phyloP scores from a whole-genome alignment of 225 moss, liverwort and hornwort genomes.

The Pseudoscleropodium purum region DNA sequence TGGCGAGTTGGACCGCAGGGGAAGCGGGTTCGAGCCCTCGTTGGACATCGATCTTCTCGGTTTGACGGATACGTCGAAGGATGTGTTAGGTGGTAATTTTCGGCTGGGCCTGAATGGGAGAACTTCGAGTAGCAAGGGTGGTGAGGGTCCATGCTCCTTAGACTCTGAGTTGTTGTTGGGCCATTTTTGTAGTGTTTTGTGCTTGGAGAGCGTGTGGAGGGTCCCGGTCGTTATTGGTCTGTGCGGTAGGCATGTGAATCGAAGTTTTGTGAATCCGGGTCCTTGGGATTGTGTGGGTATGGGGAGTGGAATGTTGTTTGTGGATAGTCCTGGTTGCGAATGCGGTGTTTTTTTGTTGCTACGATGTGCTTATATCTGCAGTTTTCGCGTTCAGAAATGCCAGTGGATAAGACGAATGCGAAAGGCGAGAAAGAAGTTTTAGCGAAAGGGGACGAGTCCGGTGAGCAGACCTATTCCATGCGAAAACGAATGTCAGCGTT shows the following conservation, averaged over 20 bases:
- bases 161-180: background rate
- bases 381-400: background rate
- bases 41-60: constrained; percentile 30
- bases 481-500: constrained; percentile 88
- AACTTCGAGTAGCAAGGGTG: constrained; percentile 11
- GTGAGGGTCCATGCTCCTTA: background rate
- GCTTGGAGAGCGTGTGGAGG: background rate
- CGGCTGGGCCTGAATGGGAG: constrained; percentile 18
- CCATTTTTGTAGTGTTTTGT: background rate
- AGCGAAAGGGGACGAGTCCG: constrained; percentile 17
- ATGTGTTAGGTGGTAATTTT: constrained; percentile 15
- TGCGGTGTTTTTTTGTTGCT: background rate
- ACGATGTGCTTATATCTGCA: background rate
- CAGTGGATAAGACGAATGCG: constrained; percentile 44
- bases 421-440: constrained; percentile 31
- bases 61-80: constrained; percentile 17
- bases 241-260: background rate
- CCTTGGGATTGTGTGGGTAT: background rate
- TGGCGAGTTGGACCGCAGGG: constrained; percentile 6
- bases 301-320: background rate
- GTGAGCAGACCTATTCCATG: constrained; percentile 48
- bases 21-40: constrained; percentile 14
- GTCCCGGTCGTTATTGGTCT: background rate
- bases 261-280: background rate
- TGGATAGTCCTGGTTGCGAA: background rate